Evolutionary conservation across 164 flowering plant genomes (phyloP), one percentile per base, ranked within the genome.

Genomic region (Buxus sempervirens): DNA sequence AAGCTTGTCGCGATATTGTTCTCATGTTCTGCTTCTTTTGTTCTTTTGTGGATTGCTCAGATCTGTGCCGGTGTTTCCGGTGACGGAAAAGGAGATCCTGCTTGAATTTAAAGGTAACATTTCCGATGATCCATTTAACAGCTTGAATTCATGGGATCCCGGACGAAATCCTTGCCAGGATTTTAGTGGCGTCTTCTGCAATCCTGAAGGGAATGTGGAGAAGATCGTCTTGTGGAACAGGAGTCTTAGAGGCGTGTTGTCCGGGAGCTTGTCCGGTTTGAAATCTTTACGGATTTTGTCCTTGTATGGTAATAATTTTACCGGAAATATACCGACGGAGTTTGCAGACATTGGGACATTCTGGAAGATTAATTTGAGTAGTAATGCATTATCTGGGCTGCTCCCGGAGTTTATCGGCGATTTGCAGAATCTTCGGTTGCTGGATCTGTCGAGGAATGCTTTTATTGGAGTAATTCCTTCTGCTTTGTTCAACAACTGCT

Each of bases 361-460:
- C 64, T 87, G 97, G 96, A 96, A 93, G 85, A 85, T 96, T 57
- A 93, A 96, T 81, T 73, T 96, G 73, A 93, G 97, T 70, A 76
- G 84, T 53, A 96, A 96, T 83, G 88, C 88, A 4, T 70, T 96
- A 26, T 87, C 89, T 42, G 99, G 99, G 49, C 60, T 73, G 27
- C 81, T 96, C 63, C 99, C 99, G 0, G 92, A 87, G 53, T 88
- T 90, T 68, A 62, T 93, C 1, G 97, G 99, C 13, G 83, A 85
- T 66, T 82, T 87, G 38, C 80, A 75, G 24, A 85, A 63, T 64
- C 82, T 93, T 62, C 78, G 97, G 64, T 79, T 90, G 65, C 84
- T 96, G 51, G 99, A 96, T 83, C 86, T 96, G 84, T 90, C 98
- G 4, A 82, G 78, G 64, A 96, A 96, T 79, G 79, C 80, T 9